Conservation (phyloP, 2,329 filamentous ascomycete species). For the Chaetomiaceae sp. region DNA sequence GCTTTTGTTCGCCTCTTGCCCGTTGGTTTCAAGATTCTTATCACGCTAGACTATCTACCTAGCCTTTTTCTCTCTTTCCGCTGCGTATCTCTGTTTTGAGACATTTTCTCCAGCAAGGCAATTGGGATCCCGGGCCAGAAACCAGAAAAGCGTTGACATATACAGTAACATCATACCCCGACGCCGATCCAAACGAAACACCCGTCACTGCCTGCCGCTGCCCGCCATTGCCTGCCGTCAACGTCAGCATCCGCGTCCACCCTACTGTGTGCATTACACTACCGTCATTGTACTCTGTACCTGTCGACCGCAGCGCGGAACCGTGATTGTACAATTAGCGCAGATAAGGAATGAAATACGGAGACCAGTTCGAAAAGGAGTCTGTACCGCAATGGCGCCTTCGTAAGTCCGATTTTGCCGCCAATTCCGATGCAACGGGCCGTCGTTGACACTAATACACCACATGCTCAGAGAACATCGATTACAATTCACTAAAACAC, state of each 20-base stretch:
- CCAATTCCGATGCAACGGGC: background rate
- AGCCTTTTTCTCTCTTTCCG: no score
- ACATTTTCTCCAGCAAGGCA: background rate
- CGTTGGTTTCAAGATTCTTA: background rate
- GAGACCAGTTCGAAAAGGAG: slow-evolving; percentile 66
- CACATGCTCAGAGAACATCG: slow-evolving; percentile 65
- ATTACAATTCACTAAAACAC: slow-evolving; percentile 83
- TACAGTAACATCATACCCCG: no score
- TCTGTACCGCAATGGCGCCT: slow-evolving; percentile 80
- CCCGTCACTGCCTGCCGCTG: no score
- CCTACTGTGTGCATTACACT: no score
- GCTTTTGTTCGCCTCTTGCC: background rate
- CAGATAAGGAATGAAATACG: slow-evolving; percentile 63
- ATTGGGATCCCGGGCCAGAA: background rate
- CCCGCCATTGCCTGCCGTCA: background rate
- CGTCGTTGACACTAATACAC: slow-evolving; percentile 12
- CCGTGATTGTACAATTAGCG: background rate
- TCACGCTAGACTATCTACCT: background rate
- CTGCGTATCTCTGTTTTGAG: background rate
- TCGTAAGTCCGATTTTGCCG: slow-evolving; percentile 42
- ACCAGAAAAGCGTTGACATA: no score
- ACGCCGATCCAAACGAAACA: no score
- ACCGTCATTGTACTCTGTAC: background rate
- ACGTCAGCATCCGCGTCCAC: no score
- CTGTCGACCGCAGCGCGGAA: background rate